Percentiles rank a stretch among this genome's conserved stretches.
phyloP scores from a whole-genome alignment of 352 stramenopile species.

The Phytophthora chlamydospora region DNA sequence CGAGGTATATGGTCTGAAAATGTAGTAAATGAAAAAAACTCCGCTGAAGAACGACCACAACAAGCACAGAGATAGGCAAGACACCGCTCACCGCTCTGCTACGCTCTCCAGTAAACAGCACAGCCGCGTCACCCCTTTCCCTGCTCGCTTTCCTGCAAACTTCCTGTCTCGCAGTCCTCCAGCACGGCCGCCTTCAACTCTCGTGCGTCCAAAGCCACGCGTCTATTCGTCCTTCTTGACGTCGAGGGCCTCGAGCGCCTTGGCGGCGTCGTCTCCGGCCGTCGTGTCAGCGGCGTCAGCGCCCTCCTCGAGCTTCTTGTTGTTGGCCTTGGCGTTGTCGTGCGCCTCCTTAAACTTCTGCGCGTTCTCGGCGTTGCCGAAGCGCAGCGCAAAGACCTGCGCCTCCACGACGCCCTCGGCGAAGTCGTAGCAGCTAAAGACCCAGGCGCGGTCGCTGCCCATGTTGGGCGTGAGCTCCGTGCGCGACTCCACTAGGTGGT shows the following conservation, averaged over 20 bases:
- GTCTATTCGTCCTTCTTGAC: slow-evolving; percentile 91
- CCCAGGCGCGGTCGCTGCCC: slow-evolving; percentile 96
- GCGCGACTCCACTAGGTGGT: slow-evolving; percentile 96
- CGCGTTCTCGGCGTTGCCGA: slow-evolving; percentile 96
- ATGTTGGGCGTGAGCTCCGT: slow-evolving; percentile 97
- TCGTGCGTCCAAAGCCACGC: slow-evolving; percentile 1
- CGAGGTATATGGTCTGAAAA: slow-evolving; percentile 33
- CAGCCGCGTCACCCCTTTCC: not conserved
- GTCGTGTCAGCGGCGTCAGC: slow-evolving; percentile 91
- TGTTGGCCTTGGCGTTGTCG: slow-evolving; percentile 92
- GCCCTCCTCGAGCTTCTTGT: slow-evolving; percentile 94
- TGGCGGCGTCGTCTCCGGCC: slow-evolving; percentile 93
- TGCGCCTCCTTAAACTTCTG: slow-evolving; percentile 98
- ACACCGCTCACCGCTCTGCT: not conserved
- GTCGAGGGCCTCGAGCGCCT: slow-evolving; percentile 90
- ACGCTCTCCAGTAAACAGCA: no score
- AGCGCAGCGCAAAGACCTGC: slow-evolving; percentile 92
- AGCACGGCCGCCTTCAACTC: not conserved
- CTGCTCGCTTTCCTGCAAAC: not conserved
- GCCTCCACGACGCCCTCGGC: slow-evolving; percentile 93
- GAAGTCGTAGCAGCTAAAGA: slow-evolving; percentile 99
- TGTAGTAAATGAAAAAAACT: slow-evolving; percentile 41
- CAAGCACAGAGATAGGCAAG: slow-evolving; percentile 8
- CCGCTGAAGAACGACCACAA: slow-evolving; percentile 25
- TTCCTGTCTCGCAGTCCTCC: not conserved